phyloP scores from a whole-genome alignment of 1,139 yeast genomes.

The Fermentozyma sake region DNA sequence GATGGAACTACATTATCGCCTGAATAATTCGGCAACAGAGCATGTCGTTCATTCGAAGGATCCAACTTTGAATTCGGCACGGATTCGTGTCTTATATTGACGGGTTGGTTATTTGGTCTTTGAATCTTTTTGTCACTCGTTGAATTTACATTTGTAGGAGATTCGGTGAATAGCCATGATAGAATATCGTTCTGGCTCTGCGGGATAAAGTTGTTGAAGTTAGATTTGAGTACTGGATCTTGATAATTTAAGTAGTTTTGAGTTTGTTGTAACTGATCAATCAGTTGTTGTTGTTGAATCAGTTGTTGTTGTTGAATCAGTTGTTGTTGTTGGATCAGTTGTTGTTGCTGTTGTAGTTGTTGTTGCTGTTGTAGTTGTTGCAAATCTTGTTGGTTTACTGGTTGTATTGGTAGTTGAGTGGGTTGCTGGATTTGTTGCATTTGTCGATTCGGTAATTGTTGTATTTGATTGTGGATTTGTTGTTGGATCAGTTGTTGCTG shows the following conservation, averaged over 20 bases:
- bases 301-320: constrained; percentile 5
- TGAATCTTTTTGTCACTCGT: constrained; percentile 13
- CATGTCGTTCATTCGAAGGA: neutral
- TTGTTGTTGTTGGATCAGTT: constrained; percentile 1
- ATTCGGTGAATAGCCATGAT: constrained; percentile 38
- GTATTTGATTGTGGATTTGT: no score
- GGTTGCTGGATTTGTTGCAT: no score
- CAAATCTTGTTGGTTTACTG: neutral
- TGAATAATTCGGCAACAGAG: constrained; percentile 1
- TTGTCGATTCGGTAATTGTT: no score
- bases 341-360: neutral
- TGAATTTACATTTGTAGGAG: no score
- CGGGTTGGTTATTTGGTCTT: neutral
- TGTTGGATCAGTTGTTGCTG: no score
- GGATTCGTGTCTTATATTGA: neutral
- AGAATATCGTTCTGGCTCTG: constrained; percentile 33
- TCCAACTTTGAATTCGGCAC: neutral
- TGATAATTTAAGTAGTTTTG: neutral
- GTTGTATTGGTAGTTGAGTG: neutral
- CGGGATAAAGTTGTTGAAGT: constrained; percentile 5
- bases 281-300: constrained; percentile 4
- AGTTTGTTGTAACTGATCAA: constrained; percentile 5
- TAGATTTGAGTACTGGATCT: neutral
- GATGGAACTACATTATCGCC: constrained; percentile 5
- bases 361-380: constrained; percentile 1